Evolutionary conservation across 2,329 filamentous ascomycete genomes (phyloP), one percentile per base, ranked within the genome.

Genomic region (Arthrobotrys iridis): DNA sequence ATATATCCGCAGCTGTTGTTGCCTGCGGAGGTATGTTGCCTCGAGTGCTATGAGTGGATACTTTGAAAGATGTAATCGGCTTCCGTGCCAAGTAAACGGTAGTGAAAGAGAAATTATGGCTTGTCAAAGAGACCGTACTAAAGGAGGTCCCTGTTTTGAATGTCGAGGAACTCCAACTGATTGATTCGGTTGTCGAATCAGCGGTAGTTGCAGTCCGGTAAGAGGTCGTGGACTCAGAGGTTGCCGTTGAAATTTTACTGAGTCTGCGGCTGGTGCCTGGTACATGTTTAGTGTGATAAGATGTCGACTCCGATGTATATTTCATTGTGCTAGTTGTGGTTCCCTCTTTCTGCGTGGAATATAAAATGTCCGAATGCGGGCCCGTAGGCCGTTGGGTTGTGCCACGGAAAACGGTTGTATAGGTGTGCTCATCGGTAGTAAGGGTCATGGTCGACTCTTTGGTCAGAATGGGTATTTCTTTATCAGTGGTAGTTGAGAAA

Each of bases 151-250:
- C 68, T 7, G 28, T 24, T 7, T 41, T 52, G 6, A 50, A 52
- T 5, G 68, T 65, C 18, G 68, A 55, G 30, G n/a, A 52, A 35
- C 30, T 50, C 28, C 35, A 48, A 26, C 40, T 58, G 3, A 65
- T 41, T 8, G 58, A 18, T 24, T 30, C 13, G 5, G 55, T 60
- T 8, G 35, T 41, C 4, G 58, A 18, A 15, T 30, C 13, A 5
- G 55, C 52, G 4, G 35, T 22, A 13, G 65, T 35, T 10, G 22
- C 57, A 11, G 57, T 55, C 24, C 37, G 30, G 6, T 43, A 45
- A 33, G 58, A 46, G 22, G 46, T 43, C 4, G 30, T 26, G 2
- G 15, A 20, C 35, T 28, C 8, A 2, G 20, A 26, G 26, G 15
- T 60, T 7, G 28, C 26, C 18, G 18, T 24, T n/a, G 40, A 30